phyloP scores from a whole-genome alignment of 164 flowering plant genomes.

The Tinospora cordifolia region DNA sequence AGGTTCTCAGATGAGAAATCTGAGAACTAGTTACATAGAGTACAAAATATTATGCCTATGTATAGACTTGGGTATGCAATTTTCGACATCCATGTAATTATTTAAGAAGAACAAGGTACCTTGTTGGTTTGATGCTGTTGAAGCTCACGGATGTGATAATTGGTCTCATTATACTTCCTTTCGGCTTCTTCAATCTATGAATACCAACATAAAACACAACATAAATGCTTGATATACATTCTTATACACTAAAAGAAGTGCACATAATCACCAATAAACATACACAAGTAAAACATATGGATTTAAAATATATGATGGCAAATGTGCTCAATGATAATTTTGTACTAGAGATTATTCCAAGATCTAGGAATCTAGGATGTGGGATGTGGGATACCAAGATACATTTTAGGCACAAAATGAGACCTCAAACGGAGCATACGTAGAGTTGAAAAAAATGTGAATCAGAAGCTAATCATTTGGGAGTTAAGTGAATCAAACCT shows the following conservation, averaged over 20 bases:
- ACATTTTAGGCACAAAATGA: neutral
- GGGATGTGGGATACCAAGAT: neutral
- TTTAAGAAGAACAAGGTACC: constrained; percentile 30
- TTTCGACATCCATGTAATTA: neutral
- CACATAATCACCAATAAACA: neutral
- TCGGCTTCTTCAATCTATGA: constrained; percentile 49
- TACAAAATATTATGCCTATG: no score
- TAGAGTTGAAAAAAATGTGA: neutral
- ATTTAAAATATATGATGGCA: neutral
- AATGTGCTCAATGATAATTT: no score
- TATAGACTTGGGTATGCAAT: neutral
- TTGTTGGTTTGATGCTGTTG: constrained; percentile 51
- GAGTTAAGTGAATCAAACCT: no score
- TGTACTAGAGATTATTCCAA: neutral
- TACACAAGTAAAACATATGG: neutral
- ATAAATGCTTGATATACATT: neutral
- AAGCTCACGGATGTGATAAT: constrained; percentile 38
- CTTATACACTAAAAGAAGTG: neutral
- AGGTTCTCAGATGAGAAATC: no score
- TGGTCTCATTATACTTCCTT: constrained; percentile 33
- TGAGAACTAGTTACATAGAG: no score
- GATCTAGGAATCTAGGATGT: neutral
- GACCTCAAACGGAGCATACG: neutral
- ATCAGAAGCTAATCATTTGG: no score
- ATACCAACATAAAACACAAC: neutral